Conservation (phyloP, 441 rosid species). For the Codiaeum variegatum region DNA sequence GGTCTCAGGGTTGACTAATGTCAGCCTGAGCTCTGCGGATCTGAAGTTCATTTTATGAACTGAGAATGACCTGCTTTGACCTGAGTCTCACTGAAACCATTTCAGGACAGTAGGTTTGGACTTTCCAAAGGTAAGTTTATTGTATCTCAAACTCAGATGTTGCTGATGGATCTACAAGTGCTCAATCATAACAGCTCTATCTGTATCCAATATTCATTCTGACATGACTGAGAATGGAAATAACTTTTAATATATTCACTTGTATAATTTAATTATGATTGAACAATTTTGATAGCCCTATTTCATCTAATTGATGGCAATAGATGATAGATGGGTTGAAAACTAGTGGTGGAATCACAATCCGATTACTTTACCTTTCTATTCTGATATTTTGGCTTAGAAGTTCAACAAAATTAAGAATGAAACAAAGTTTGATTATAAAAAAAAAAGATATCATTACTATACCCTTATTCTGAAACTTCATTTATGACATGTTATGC, state of each 20-base stretch:
- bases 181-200: background rate
- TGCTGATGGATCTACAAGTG: background rate
- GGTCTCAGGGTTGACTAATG: background rate
- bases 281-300: background rate
- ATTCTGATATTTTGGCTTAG: background rate
- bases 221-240: background rate
- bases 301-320: background rate
- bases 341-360: background rate
- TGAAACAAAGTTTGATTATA: background rate
- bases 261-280: background rate
- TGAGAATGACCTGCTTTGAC: background rate
- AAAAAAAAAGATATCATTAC: background rate
- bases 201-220: background rate
- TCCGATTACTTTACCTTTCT: background rate
- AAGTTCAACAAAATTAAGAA: background rate
- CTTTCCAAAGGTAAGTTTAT: background rate
- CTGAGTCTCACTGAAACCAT: background rate
- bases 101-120: background rate
- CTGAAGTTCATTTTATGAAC: background rate
- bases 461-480: background rate
- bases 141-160: background rate
- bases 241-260: background rate
- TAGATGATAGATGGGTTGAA: background rate
- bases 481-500: background rate
- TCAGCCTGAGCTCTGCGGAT: background rate